Base-by-base conservation (phyloP, 2,329 filamentous ascomycete genomes). In the Beauveria caledonica region DNA sequence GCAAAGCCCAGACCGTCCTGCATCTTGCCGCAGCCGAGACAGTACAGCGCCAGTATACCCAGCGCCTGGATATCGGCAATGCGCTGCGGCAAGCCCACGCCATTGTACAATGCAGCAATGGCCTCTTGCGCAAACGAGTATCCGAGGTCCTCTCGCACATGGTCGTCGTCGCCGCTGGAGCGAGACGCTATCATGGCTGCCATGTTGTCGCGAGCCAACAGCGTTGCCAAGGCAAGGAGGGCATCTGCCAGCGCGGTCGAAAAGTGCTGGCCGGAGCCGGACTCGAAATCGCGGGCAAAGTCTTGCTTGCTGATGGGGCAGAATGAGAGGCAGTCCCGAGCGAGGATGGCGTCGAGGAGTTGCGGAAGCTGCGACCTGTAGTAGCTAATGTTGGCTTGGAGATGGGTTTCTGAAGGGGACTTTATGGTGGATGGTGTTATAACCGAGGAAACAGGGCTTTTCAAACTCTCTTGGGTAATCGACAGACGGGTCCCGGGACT, bases 21-120 rank as follows among this genome's bases (percentile, higher is more conserved):
- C 42, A 60, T 40, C 19, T 53, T 49, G 21, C 42, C 58, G 19
- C 50, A 23, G 10, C 50, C 29, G 6, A 54, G 29, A 10, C 42
- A 53, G 42, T 54, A 60, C 9, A 60, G 29, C 1, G 58, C 50
- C 17, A 60, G 33, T n/a, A 60, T 42, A 1, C 58, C 58, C 1
- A 60, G 5, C 2, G 58, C 58, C 21, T 60, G 58, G 25, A 60
- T 54, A 25, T 54, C 58, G 1, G 58, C 58, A 2, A 54, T 46
- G 15, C 29, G 19, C 7, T 33, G 40, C 11, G 58, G 58, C 2
- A 54, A 6, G 13, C 58, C 29, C 1, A 4, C 10, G 6, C 27
- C 58, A 29, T 40, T 60, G 42, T 50, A 54, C 17, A 60, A 5
- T 10, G 40, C 3, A 0, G 50, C 21, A 25, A 53, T 40, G 21